Conservation (phyloP, 2,329 filamentous ascomycete genomes). For the Claviceps sp. region DNA sequence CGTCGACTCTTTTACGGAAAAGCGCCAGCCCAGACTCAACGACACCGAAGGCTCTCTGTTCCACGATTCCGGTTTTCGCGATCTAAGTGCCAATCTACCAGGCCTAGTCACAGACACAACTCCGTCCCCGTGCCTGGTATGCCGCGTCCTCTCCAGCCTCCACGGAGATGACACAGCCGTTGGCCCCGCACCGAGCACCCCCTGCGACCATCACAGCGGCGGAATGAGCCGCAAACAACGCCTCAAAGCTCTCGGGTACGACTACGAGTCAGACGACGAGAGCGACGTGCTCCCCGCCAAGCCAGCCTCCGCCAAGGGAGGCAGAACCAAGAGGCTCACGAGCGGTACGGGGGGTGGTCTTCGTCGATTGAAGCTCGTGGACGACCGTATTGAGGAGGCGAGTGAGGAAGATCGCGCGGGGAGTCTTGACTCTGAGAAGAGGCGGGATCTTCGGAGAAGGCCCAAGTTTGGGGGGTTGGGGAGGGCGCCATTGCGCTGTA, state of each 20-base stretch:
- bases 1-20: constrained; percentile 19
- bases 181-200: background rate
- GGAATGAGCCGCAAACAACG: constrained; percentile 10
- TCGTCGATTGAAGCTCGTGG: constrained; percentile 6
- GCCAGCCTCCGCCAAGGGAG: background rate
- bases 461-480: background rate
- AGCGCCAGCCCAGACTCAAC: constrained; percentile 8
- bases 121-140: constrained; percentile 6
- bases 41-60: constrained; percentile 26
- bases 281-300: background rate
- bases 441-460: constrained; percentile 2
- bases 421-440: background rate
- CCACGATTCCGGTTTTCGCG: constrained; percentile 20
- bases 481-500: background rate
- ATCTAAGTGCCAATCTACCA: constrained; percentile 19
- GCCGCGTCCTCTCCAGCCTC: constrained; percentile 4
- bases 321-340: constrained; percentile 6
- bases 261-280: constrained; percentile 13
- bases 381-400: constrained; percentile 5
- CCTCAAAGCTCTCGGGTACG: constrained; percentile 12
- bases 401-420: constrained; percentile 4
- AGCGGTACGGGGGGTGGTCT: constrained; percentile 4
- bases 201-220: constrained; percentile 5
- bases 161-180: background rate
- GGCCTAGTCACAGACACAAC: constrained; percentile 9